Conservation (phyloP, 176 grass and related monocot genomes). For the Lolium perenne region DNA sequence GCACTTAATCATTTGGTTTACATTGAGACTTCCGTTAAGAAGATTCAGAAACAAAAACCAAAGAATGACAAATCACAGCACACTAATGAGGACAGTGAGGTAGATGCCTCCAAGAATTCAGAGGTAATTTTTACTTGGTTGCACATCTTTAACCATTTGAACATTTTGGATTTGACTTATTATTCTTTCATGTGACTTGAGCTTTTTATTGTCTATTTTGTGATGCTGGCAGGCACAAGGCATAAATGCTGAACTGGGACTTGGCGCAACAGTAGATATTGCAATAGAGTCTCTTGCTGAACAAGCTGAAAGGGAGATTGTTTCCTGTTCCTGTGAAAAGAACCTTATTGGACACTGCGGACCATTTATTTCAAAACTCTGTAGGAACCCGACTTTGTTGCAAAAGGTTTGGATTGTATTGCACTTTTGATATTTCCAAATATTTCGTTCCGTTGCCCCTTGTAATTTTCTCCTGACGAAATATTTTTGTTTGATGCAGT, state of each 20-base stretch:
- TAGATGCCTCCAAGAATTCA: slow-evolving; percentile 43
- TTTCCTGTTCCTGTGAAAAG: slow-evolving; percentile 68
- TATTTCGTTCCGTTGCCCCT: neutral
- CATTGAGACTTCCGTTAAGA: slow-evolving; percentile 80
- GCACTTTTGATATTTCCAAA: slow-evolving; percentile 26
- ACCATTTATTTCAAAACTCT: slow-evolving; percentile 85
- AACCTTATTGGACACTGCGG: slow-evolving; percentile 85
- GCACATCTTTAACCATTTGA: slow-evolving; percentile 30
- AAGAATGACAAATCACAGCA: slow-evolving; percentile 68
- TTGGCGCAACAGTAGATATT: slow-evolving; percentile 71
- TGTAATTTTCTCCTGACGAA: neutral
- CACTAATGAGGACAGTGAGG: slow-evolving; percentile 40
- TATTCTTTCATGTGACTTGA: slow-evolving; percentile 35
- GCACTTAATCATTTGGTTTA: slow-evolving; percentile 95
- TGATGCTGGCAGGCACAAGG: slow-evolving; percentile 48
- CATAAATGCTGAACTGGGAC: slow-evolving; percentile 97
- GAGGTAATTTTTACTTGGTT: slow-evolving; percentile 57
- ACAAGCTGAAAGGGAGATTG: slow-evolving; percentile 86
- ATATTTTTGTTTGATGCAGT: slow-evolving; percentile 56
- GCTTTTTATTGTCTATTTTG: slow-evolving; percentile 32
- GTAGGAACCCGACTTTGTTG: slow-evolving; percentile 74
- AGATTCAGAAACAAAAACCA: slow-evolving; percentile 83
- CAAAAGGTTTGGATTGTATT: slow-evolving; percentile 68
- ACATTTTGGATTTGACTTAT: neutral
- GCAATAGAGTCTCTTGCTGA: slow-evolving; percentile 83